phyloP scores from a whole-genome alignment of 192 early-diverging fungal genomes.

The Entomortierella lignicola region DNA sequence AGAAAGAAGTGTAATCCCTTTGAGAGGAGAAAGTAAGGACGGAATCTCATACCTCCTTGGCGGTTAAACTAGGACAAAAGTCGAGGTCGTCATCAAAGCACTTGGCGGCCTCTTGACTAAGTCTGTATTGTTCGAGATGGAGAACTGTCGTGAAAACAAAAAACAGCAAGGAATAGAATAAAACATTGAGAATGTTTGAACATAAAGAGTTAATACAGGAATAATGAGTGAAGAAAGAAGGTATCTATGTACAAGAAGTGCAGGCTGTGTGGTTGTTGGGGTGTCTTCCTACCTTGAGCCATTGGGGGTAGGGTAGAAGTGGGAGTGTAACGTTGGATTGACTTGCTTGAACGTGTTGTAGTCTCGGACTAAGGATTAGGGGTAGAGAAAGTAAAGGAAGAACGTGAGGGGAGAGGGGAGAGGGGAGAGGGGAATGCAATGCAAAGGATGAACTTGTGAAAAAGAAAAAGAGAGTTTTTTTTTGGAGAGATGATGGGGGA shows the following conservation, averaged over 20 bases:
- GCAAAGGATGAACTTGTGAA: neutral
- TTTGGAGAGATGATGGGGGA: slow-evolving; percentile 10
- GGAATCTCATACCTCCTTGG: slow-evolving; percentile 57
- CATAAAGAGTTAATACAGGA: neutral
- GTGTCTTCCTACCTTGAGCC: slow-evolving; percentile 9
- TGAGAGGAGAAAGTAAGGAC: slow-evolving; percentile 7
- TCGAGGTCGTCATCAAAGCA: slow-evolving; percentile 69
- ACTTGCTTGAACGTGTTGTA: too few species aligned
- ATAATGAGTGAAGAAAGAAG: neutral
- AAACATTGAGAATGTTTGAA: neutral
- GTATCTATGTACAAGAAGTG: neutral
- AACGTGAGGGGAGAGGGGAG: neutral
- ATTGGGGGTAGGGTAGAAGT: neutral
- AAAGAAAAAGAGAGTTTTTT: neutral
- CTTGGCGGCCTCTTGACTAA: slow-evolving; percentile 62
- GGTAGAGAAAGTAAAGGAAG: neutral
- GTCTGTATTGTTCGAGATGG: slow-evolving; percentile 58
- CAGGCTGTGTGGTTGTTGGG: neutral
- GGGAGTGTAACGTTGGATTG: neutral
- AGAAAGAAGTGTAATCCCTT: too few species aligned
- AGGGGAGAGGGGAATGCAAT: neutral
- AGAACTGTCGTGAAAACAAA: slow-evolving; percentile 10
- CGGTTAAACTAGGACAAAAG: slow-evolving; percentile 66
- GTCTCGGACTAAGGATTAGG: neutral
- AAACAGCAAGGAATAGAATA: neutral